These are phyloP conservation scores for Sporothrix phasma DNA, from an alignment of 2,329 filamentous ascomycete genomes.

Conservation along the genomic window DNA sequence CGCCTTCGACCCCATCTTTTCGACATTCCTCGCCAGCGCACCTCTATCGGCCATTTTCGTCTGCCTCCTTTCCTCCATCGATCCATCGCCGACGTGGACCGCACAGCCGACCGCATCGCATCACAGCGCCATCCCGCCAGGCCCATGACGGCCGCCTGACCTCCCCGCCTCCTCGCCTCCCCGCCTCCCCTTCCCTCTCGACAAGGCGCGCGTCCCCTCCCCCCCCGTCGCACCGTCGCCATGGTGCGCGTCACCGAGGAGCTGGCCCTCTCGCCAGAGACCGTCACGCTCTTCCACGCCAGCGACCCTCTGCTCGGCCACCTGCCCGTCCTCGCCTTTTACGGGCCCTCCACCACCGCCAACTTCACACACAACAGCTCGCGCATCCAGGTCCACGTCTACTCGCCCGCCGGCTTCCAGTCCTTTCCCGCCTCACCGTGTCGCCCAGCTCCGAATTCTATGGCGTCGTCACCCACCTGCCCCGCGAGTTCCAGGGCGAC, in stretches of 20 bases:
- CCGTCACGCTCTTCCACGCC: slow-evolving; percentile 80
- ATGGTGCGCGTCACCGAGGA: slow-evolving; percentile 80
- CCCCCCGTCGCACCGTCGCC: slow-evolving; percentile 30
- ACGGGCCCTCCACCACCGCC: slow-evolving; percentile 80
- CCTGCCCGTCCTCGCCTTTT: slow-evolving; percentile 78
- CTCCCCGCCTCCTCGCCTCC: not conserved
- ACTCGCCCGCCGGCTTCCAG: slow-evolving; percentile 78
- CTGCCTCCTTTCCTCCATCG: not conserved
- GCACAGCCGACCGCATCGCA: not conserved
- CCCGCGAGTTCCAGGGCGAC: slow-evolving; percentile 90
- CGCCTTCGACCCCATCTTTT: slow-evolving; percentile 5
- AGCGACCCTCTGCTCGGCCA: slow-evolving; percentile 75
- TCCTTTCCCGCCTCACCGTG: slow-evolving; percentile 83
- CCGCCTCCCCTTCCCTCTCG: not conserved
- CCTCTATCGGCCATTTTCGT: not conserved
- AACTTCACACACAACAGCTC: slow-evolving; percentile 83
- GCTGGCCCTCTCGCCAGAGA: slow-evolving; percentile 68
- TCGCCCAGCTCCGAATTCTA: slow-evolving; percentile 90
- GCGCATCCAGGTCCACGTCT: slow-evolving; percentile 87
- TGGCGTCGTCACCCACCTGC: slow-evolving; percentile 77
- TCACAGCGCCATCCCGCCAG: not conserved
- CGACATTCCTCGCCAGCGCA: slow-evolving; percentile 3
- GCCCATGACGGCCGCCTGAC: slow-evolving; percentile 2
- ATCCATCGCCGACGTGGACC: not conserved
- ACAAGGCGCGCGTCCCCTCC: not conserved